Percentiles rank a stretch among this genome's conserved stretches.
These are phyloP conservation scores for Lasiosphaeria ovina DNA, from an alignment of 495 filamentous ascomycete genomes.

Conservation along the genomic window DNA sequence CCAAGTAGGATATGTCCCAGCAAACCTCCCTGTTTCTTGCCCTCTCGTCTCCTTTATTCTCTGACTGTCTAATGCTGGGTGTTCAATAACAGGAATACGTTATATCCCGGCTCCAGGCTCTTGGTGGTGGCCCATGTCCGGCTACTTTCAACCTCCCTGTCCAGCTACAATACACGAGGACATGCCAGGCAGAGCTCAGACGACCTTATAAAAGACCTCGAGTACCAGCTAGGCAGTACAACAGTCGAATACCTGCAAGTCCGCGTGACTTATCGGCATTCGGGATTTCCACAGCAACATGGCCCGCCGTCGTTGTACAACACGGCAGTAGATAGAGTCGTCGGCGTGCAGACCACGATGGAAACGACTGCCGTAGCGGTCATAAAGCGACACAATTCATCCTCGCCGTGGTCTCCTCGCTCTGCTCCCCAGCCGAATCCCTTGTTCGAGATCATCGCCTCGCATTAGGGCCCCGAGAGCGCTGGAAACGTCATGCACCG, in stretches of 20 bases:
- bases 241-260: slow-evolving; percentile 44
- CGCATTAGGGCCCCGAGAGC: slow-evolving; percentile 40
- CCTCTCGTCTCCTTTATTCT: not conserved
- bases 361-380: slow-evolving; percentile 42
- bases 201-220: slow-evolving; percentile 50
- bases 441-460: slow-evolving; percentile 42
- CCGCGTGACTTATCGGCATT: slow-evolving; percentile 47
- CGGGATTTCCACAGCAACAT: slow-evolving; percentile 39
- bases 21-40: not conserved
- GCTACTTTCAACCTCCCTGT: slow-evolving; percentile 15
- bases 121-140: slow-evolving; percentile 40
- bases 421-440: slow-evolving; percentile 30
- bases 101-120: slow-evolving; percentile 38
- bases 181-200: slow-evolving; percentile 39
- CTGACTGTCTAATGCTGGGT: not conserved
- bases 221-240: slow-evolving; percentile 44
- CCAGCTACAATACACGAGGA: slow-evolving; percentile 10
- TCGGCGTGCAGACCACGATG: slow-evolving; percentile 35
- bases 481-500: slow-evolving; percentile 41
- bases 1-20: slow-evolving; percentile 19
- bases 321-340: slow-evolving; percentile 19
- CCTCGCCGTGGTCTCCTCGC: slow-evolving; percentile 40
- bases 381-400: slow-evolving; percentile 41
- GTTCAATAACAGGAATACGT: slow-evolving; percentile 20
- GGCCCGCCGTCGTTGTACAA: not conserved